phyloP scores from a whole-genome alignment of 495 filamentous ascomycete genomes.

The Tetracladium marchalianum region DNA sequence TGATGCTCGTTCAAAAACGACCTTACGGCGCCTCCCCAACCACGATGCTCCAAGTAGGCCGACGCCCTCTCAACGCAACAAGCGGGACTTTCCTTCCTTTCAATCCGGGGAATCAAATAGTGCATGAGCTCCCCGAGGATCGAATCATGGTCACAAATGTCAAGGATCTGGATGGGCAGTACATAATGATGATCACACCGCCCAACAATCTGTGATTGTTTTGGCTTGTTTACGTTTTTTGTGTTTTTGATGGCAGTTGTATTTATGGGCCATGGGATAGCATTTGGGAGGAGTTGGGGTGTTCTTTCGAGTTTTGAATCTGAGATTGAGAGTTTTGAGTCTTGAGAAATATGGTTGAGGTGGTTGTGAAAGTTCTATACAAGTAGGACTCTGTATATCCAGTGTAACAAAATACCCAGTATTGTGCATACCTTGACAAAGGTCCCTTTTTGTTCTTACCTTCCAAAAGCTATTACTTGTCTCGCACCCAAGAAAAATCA shows the following conservation, averaged over 20 bases:
- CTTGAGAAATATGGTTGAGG: too few species aligned
- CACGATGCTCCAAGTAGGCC: not conserved
- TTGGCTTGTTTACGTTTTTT: not conserved
- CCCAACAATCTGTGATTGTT: not conserved
- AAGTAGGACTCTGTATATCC: too few species aligned
- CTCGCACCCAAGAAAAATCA: too few species aligned
- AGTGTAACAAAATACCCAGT: too few species aligned
- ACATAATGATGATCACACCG: not conserved
- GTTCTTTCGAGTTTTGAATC: too few species aligned
- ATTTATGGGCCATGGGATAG: not conserved
- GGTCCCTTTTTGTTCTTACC: too few species aligned
- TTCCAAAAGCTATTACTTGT: too few species aligned
- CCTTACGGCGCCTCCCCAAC: not conserved
- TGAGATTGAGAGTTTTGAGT: too few species aligned
- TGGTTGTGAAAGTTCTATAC: too few species aligned
- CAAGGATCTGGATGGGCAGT: not conserved
- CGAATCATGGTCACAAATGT: not conserved
- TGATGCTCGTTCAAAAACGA: not conserved
- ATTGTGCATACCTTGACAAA: too few species aligned
- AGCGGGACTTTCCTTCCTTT: not conserved
- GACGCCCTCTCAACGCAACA: conserved; percentile 2
- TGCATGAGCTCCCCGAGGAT: not conserved
- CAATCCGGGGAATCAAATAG: not conserved
- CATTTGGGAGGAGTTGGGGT: too few species aligned
- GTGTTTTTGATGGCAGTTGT: not conserved